Percentiles rank a stretch among this genome's conserved stretches.
These are phyloP conservation scores for Calonectria montana DNA, from an alignment of 2,329 filamentous ascomycete genomes.

Conservation along the genomic window DNA sequence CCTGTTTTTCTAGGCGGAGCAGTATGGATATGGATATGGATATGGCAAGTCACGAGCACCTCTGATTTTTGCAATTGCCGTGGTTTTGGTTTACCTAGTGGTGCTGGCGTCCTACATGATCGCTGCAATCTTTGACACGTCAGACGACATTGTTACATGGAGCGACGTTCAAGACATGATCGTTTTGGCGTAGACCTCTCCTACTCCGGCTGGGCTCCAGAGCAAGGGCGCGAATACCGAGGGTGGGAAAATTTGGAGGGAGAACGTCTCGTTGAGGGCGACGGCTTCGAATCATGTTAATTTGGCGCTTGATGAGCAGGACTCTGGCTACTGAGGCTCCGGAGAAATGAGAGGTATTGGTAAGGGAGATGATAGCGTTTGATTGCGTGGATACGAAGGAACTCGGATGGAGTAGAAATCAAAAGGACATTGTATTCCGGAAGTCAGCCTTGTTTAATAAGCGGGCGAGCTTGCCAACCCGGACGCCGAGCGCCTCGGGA, in stretches of 20 bases:
- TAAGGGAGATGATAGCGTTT: neutral
- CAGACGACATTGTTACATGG: neutral
- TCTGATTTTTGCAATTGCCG: neutral
- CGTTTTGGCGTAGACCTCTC: neutral
- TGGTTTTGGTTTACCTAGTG: neutral
- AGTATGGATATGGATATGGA: constrained; percentile 9
- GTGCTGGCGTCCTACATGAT: neutral
- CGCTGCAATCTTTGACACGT: neutral
- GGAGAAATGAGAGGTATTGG: neutral
- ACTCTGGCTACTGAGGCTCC: neutral
- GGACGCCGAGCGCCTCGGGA: neutral
- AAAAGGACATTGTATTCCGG: neutral
- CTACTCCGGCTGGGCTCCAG: neutral
- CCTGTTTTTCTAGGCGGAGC: neutral
- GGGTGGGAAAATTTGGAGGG: neutral
- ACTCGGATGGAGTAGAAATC: neutral
- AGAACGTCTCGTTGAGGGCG: neutral
- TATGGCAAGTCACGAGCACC: neutral
- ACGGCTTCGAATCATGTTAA: neutral
- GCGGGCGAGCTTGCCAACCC: neutral
- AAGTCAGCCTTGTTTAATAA: neutral
- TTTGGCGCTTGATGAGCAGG: neutral
- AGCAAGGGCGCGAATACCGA: neutral
- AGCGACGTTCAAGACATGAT: neutral
- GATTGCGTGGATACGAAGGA: neutral